Conservation (phyloP, 2,329 filamentous ascomycete genomes). For the Lomentospora prolificans region DNA sequence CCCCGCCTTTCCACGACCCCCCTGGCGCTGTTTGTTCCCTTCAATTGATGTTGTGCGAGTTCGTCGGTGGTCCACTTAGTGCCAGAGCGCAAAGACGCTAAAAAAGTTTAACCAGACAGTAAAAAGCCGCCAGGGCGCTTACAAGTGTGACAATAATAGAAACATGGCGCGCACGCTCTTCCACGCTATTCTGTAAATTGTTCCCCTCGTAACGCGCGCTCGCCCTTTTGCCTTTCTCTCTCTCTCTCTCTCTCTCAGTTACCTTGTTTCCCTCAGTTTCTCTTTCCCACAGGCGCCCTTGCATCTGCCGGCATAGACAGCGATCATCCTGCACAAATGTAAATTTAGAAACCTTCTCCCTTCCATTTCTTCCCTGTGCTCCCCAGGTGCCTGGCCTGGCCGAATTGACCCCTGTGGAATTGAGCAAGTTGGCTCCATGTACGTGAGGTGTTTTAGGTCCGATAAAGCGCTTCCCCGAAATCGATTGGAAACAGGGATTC, state of each 20-base stretch:
- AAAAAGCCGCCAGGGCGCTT: background rate
- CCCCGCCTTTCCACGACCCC: background rate
- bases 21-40: background rate
- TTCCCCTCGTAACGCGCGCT: too few relatives aligned
- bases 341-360: background rate
- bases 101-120: slow-evolving; percentile 3
- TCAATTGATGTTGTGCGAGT: too few relatives aligned
- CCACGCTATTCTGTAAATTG: too few relatives aligned
- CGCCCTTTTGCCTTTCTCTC: background rate
- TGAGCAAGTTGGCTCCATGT: too few relatives aligned
- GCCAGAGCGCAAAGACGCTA: background rate
- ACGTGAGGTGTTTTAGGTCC: too few relatives aligned
- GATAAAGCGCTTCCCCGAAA: too few relatives aligned
- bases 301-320: background rate
- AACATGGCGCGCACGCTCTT: too few relatives aligned
- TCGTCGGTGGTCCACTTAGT: too few relatives aligned
- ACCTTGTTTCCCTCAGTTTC: background rate
- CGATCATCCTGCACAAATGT: background rate
- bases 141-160: background rate
- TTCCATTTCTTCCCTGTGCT: background rate
- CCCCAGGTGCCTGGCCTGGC: background rate
- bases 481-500: too few relatives aligned
- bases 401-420: too few relatives aligned
- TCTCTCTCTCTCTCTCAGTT: background rate
- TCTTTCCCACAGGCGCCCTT: background rate